Conservation (phyloP, 2,329 filamentous ascomycete genomes). For the Monosporascus sp. region DNA sequence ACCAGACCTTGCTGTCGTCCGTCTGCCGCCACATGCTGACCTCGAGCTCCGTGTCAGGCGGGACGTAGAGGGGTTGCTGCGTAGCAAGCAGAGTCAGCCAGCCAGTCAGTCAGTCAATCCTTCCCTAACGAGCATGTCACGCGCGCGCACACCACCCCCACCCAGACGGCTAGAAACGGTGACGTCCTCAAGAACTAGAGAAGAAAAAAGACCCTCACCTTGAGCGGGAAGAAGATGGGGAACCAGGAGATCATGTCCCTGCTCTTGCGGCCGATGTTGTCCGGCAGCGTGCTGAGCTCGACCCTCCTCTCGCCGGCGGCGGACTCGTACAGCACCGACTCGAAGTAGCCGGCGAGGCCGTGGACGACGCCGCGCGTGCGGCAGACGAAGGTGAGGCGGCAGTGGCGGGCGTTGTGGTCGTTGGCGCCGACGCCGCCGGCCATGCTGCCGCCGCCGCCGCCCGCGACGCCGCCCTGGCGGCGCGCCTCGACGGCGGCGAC, state of each 20-base stretch:
- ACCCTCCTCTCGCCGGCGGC: slow-evolving; percentile 48
- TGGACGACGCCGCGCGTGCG: slow-evolving; percentile 78
- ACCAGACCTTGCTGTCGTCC: slow-evolving; percentile 95
- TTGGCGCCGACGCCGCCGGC: slow-evolving; percentile 75
- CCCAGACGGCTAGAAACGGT: background rate
- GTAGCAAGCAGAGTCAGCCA: slow-evolving; percentile 4
- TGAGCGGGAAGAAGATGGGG: slow-evolving; percentile 94
- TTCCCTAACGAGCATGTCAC: too few relatives aligned
- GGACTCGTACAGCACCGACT: slow-evolving; percentile 81
- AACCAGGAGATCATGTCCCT: slow-evolving; percentile 99
- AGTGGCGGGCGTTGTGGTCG: slow-evolving; percentile 83
- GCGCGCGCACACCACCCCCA: background rate
- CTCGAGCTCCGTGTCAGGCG: slow-evolving; percentile 77
- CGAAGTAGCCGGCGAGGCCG: slow-evolving; percentile 90
- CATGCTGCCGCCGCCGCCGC: slow-evolving; percentile 67
- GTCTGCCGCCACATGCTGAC: slow-evolving; percentile 96
- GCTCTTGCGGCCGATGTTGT: slow-evolving; percentile 88
- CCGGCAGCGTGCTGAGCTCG: slow-evolving; percentile 87
- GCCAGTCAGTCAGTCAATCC: background rate
- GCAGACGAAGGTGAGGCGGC: slow-evolving; percentile 72
- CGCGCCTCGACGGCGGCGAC: slow-evolving; percentile 52
- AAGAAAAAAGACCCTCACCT: slow-evolving; percentile 50
- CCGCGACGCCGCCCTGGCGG: slow-evolving; percentile 58
- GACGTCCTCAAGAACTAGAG: background rate
- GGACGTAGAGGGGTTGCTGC: slow-evolving; percentile 78